Base-by-base conservation (phyloP, 2,329 filamentous ascomycete species). In the Alternaria sp. region DNA sequence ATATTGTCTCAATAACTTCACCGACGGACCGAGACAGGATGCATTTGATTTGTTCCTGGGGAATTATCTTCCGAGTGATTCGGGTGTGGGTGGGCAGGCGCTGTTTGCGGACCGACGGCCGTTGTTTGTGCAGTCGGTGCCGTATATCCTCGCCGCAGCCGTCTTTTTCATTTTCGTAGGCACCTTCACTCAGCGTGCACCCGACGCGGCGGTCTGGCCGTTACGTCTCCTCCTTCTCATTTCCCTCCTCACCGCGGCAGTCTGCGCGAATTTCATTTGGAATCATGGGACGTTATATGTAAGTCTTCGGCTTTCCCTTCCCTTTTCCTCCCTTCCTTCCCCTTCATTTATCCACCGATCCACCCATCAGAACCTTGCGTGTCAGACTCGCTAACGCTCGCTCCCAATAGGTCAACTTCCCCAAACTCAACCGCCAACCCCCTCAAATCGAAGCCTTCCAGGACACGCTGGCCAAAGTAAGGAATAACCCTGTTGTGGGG, bases 21-120 rank as follows among this genome's bases (percentile, higher is more conserved):
- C 90, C 61, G 96, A 99, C 74, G 96, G 96, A 0, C 95, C 95
- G 10, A 87, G 94, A 65, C 96, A 99, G 81, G 96, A 99, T 82
- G 92, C 92, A 4, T 99, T 96, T 73, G 96, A 99, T 78, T 84
- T 99, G 11, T 98, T 99, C 83, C 84, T 97, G 25, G 96, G 96
- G 44, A 87, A 88, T 7, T 97, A 97, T 81, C 87, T 92, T 26
- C 93, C 94, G 4, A 88, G 89, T 23, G 86, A 88, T 36, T 89
- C 89, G 26, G 88, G 88, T 58, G 88, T 93, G 57, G 91, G 92
- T 30, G 89, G 88, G 26, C 86, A 87, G 46, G 85, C 91, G 52
- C 85, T 97, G 51, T 97, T 98, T 5, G 88, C 90, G 9, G 96
- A 99, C 80, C 88, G 90, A 56, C 85, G 96, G 61, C 96, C 96